Evolutionary conservation across 2,329 filamentous ascomycete species (phyloP), one percentile per base, ranked within the genome.

Genomic region (Hymenotorrendiella dingleyae): DNA sequence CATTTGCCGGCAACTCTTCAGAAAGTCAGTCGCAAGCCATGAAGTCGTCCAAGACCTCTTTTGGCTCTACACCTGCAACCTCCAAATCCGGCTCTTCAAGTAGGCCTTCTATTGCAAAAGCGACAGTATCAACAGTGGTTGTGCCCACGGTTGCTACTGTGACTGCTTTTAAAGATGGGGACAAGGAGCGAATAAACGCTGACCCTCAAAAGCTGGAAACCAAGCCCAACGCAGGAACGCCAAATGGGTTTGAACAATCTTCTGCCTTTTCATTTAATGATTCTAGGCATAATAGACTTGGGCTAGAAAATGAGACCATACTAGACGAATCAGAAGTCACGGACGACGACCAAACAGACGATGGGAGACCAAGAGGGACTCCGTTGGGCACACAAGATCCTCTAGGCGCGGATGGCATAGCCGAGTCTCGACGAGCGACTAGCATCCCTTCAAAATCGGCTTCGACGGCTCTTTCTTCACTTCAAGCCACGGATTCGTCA

Each of bases 81-180:
- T 48, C 54, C n/a, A 61, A 56, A 50, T 54, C 54, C 17, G 43
- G 33, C 16, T 37, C 53, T 10, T 56, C 54, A 27, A 54, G 30
- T 23, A 54, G 55, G 23, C 56, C 55, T 14, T 47, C 56, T 12
- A 55, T 59, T 19, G 53, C 59, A 8, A 62, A 62, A 29, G 53
- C 57, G 16, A 58, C 55, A 1, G 38, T 54, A n/a, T 59, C 60
- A 2, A 47, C 55, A 16, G 53, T 50, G 19, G 49, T 55, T 19
- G 46, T 55, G 47, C 70, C 76, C 22, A 65, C 65, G 17, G 57
- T 72, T 29, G 70, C 71, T 1, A 70, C 76, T 37, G 68, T 73
- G 7, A 71, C 62, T 47, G 69, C 66, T 12, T 68, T 70, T 48
- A 68, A 68, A 42, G 71, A 74, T 45, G 65, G 62, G 46, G 73